These are phyloP conservation scores for Quercus tomentella DNA, from an alignment of 331 rosid genomes.

Conservation along the genomic window DNA sequence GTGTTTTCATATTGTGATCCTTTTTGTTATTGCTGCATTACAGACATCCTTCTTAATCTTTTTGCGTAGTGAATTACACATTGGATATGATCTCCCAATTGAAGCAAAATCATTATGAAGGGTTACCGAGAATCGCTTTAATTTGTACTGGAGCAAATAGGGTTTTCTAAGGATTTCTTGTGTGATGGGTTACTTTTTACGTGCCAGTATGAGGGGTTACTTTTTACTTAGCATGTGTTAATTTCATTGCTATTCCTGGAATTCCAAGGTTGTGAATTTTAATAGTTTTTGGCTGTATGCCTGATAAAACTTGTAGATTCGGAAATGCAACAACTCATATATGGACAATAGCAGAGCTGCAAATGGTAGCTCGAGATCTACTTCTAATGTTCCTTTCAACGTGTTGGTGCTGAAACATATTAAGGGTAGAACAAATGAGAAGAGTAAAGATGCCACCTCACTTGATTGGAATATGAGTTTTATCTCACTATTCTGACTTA, in stretches of 20 bases:
- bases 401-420: too few relatives aligned
- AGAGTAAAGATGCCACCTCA: too few relatives aligned
- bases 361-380: slow-evolving; percentile 44
- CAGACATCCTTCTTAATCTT: background rate
- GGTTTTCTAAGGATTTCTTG: background rate
- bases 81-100: background rate
- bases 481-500: background rate
- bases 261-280: background rate
- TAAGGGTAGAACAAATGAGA: too few relatives aligned
- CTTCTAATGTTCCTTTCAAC: slow-evolving; percentile 33
- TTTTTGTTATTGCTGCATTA: background rate
- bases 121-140: background rate
- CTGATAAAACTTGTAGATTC: slow-evolving; percentile 48
- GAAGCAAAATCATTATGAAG: background rate
- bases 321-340: slow-evolving; percentile 91
- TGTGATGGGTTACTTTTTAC: background rate
- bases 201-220: too few relatives aligned
- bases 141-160: background rate
- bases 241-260: background rate
- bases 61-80: background rate
- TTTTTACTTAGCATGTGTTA: background rate
- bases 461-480: too few relatives aligned
- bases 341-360: slow-evolving; percentile 55
- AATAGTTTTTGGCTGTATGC: background rate
- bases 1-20: background rate